These are phyloP conservation scores for Lichtheimia ornata DNA, from an alignment of 371 early-diverging fungal species.

Conservation along the genomic window DNA sequence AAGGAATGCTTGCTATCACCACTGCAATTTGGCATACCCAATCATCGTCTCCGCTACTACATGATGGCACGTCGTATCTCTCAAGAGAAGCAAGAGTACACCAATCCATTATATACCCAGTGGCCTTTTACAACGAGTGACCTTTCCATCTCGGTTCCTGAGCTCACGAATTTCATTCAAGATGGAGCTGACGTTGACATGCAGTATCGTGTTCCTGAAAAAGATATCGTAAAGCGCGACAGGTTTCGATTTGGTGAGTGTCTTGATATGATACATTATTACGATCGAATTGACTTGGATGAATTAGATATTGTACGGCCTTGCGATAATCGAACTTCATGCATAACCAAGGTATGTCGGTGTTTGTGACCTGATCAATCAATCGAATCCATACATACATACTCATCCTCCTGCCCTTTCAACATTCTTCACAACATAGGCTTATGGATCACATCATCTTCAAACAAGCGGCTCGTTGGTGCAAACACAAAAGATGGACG, in stretches of 20 bases:
- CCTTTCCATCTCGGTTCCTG: slow-evolving; percentile 23
- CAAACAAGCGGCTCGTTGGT: slow-evolving; percentile 69
- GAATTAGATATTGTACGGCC: slow-evolving; percentile 60
- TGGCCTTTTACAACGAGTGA: slow-evolving; percentile 53
- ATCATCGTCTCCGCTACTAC: slow-evolving; percentile 70
- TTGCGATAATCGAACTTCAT: slow-evolving; percentile 52
- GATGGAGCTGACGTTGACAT: slow-evolving; percentile 33
- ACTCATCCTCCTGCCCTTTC: neutral
- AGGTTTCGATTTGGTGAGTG: slow-evolving; percentile 68
- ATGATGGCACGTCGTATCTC: slow-evolving; percentile 57
- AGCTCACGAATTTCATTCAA: slow-evolving; percentile 44
- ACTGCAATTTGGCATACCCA: slow-evolving; percentile 70
- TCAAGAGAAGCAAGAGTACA: slow-evolving; percentile 11
- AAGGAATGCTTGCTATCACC: slow-evolving; percentile 69
- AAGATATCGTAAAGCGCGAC: slow-evolving; percentile 64
- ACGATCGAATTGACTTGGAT: neutral
- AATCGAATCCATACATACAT: too few relatives aligned
- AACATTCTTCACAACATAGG: slow-evolving; percentile 22
- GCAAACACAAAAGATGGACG: slow-evolving; percentile 52
- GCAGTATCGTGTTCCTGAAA: slow-evolving; percentile 57
- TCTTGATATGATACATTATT: neutral
- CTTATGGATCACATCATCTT: slow-evolving; percentile 71
- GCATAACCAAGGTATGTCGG: slow-evolving; percentile 70
- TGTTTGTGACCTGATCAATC: neutral
- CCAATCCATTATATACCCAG: slow-evolving; percentile 29